These are phyloP conservation scores for Ochromonas danica DNA, from an alignment of 108 stramenopile genomes.

Conservation along the genomic window DNA sequence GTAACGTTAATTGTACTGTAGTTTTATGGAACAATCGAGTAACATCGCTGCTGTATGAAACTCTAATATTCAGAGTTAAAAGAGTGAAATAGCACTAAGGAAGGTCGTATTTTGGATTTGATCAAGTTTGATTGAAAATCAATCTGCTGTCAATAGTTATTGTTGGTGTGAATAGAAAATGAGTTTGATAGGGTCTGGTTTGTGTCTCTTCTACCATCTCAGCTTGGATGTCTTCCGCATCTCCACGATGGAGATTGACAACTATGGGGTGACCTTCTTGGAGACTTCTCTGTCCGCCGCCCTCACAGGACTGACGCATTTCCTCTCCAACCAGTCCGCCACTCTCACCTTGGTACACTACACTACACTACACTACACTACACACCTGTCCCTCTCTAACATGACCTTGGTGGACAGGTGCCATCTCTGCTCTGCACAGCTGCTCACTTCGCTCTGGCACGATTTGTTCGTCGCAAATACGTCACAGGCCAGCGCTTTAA, in stretches of 20 bases:
- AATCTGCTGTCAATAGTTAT: not conserved
- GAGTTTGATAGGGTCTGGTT: not conserved
- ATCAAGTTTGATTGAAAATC: not conserved
- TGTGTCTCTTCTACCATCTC: not conserved
- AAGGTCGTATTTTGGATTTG: not conserved
- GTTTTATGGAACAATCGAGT: too few species aligned
- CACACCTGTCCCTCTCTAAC: not conserved
- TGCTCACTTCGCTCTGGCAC: not conserved
- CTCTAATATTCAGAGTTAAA: not conserved
- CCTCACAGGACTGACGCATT: not conserved
- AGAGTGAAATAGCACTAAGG: not conserved
- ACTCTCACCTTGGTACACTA: too few species aligned
- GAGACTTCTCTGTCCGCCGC: not conserved
- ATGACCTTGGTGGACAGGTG: not conserved
- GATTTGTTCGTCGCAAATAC: not conserved
- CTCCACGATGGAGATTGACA: not conserved
- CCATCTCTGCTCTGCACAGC: not conserved
- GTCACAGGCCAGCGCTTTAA: not conserved
- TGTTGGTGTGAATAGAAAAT: not conserved
- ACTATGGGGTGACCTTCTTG: not conserved
- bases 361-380: not conserved
- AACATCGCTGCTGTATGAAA: too few species aligned
- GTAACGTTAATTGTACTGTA: too few species aligned
- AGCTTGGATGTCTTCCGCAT: not conserved
- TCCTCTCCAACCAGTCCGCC: not conserved